Evolutionary conservation across 2,329 filamentous ascomycete species (phyloP), one percentile per base, ranked within the genome.

Genomic region (Trichoderma atrobrunneum): DNA sequence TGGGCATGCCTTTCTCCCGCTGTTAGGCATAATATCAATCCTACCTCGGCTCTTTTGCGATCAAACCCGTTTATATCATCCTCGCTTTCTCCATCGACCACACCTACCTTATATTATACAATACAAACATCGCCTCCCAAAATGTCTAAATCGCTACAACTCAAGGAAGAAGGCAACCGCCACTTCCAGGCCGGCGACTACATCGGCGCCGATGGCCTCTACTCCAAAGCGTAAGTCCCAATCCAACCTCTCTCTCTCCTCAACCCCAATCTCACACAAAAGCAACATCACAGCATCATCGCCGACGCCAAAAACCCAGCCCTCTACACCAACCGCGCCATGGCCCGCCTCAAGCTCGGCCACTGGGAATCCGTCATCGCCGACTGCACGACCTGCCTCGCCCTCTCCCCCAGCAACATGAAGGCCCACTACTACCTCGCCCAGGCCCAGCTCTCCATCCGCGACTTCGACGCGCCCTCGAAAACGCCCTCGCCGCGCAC

Each of bases 311-410:
- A 85, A 70, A 96, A 97, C 79, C 89, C 92, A 1, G 86, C 92
- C 34, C 87, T 97, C 65, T 98, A 94, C 83, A 95, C 94, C 51
- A 98, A 98, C 83, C 93, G 95, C 69, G 93, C 94, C 66, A 92
- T 97, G 83, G 90, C 92, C 4, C 89, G 94, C 54, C 85, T 96
- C 72, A 93, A 92, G 82, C 87, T 97, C 26, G 83, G 87, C 73
- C 85, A 89, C 76, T 97, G 91, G 89, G 87, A 93, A 34, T 90
- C 87, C 11, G 94, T 92, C 63, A 91, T 96, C 74, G 85, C 89
- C 73, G 95, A 98, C 81, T 95, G 94, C 79, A 82, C 91, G 68
- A 85, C 89, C 66, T 94, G 92, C 74, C 90, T 98, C 64, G 86
- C 89, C 72, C 86, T 97, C 7, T 84, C 89, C 32, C 85, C 87